These are phyloP conservation scores for Aspergillus indologenus DNA, from an alignment of 495 filamentous ascomycete species.

Conservation along the genomic window DNA sequence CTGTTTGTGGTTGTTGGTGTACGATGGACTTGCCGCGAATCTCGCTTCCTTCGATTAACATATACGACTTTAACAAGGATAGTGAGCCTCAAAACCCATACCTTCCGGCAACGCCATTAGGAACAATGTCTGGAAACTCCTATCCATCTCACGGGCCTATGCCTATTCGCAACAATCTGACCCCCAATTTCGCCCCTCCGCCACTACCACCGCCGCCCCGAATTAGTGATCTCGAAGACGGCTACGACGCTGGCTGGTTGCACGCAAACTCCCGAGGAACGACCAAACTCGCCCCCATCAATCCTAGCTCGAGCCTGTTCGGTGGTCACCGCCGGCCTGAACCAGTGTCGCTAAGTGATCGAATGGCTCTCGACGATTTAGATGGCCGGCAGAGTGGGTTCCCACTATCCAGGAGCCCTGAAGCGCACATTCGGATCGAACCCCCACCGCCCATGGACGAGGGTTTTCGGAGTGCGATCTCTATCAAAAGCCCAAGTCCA, in stretches of 20 bases:
- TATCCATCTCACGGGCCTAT: conserved; percentile 48
- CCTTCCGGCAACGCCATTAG: conserved; percentile 18
- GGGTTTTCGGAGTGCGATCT: conserved; percentile 43
- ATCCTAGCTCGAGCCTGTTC: conserved; percentile 53
- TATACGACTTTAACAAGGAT: conserved; percentile 53
- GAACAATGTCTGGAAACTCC: conserved; percentile 32
- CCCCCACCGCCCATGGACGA: conserved; percentile 44
- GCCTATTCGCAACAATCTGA: conserved; percentile 52
- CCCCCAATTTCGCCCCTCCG: conserved; percentile 50
- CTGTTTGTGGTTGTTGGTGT: conserved; percentile 19
- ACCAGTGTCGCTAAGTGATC: conserved; percentile 30
- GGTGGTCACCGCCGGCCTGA: conserved; percentile 43
- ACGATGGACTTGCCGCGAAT: conserved; percentile 58
- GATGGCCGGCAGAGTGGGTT: conserved; percentile 33
- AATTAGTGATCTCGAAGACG: conserved; percentile 51
- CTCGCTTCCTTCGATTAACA: conserved; percentile 51
- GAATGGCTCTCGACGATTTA: conserved; percentile 42
- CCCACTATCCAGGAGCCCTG: conserved; percentile 31
- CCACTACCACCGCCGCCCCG: conserved; percentile 60
- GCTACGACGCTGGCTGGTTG: conserved; percentile 59
- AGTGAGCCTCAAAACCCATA: conserved; percentile 27
- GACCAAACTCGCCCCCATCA: conserved; percentile 44
- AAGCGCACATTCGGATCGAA: conserved; percentile 47
- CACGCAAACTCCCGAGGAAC: conserved; percentile 50
- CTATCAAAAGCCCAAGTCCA: conserved; percentile 39